These are phyloP conservation scores for Stachybotrys chartarum DNA, from an alignment of 2,329 filamentous ascomycete genomes.

Conservation along the genomic window DNA sequence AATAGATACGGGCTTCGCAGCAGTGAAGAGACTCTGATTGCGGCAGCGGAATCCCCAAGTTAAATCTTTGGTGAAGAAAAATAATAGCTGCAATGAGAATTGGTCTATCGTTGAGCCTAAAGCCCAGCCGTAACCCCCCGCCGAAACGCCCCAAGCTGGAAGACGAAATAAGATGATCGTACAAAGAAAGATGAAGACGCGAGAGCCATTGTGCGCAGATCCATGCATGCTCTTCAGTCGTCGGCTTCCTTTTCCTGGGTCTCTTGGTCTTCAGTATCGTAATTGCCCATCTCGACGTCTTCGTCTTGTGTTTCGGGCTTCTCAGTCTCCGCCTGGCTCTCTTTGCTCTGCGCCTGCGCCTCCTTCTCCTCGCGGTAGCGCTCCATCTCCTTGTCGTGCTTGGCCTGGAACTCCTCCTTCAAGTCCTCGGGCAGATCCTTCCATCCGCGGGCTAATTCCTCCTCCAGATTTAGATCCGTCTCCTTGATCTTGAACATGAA, in stretches of 20 bases:
- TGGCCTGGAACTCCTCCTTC: conserved; percentile 40
- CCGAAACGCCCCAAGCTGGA: conserved; percentile 4
- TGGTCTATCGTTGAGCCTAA: too few relatives aligned
- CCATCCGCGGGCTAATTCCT: conserved; percentile 49
- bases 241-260: conserved; percentile 26
- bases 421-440: conserved; percentile 42
- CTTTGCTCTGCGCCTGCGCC: conserved; percentile 8
- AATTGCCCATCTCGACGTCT: conserved; percentile 41
- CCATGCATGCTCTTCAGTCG: conserved; percentile 12
- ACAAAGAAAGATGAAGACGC: not conserved
- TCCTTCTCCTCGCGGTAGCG: conserved; percentile 17
- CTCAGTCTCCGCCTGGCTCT: conserved; percentile 13
- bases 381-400: conserved; percentile 17
- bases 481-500: conserved; percentile 38
- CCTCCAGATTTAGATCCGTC: conserved; percentile 35
- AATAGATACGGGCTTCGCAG: not conserved
- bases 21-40: not conserved
- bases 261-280: conserved; percentile 35
- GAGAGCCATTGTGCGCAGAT: not conserved
- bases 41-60: too few relatives aligned
- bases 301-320: conserved; percentile 33
- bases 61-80: too few relatives aligned
- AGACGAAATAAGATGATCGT: not conserved
- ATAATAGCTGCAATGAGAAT: too few relatives aligned
- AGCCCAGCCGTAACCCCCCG: conserved; percentile 10